Evolutionary conservation across 2,329 filamentous ascomycete genomes (phyloP).

Genomic region (Xylogone sp.): DNA sequence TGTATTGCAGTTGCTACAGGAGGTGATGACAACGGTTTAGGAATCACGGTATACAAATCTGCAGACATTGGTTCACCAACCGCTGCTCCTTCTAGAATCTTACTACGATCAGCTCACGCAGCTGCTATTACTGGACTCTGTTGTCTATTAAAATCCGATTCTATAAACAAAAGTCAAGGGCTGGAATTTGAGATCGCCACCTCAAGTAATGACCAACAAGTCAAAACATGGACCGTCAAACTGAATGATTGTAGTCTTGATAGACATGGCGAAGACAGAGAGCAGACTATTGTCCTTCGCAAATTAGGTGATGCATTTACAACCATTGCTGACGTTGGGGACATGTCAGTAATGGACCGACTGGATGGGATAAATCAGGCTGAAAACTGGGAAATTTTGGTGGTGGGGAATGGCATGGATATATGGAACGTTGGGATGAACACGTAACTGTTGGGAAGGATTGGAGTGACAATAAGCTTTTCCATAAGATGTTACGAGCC

Average conservation of each 20-base stretch:
- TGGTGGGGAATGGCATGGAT: slow-evolving; percentile 31
- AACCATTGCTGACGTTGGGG: slow-evolving; percentile 57
- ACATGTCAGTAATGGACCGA: slow-evolving; percentile 31
- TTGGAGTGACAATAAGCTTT: not conserved
- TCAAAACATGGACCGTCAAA: slow-evolving; percentile 49
- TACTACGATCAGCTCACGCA: slow-evolving; percentile 61
- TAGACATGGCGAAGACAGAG: slow-evolving; percentile 9
- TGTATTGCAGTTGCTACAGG: slow-evolving; percentile 61
- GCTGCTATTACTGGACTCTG: slow-evolving; percentile 62
- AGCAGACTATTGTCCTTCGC: slow-evolving; percentile 26
- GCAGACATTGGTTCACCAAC: not conserved
- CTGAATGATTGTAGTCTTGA: not conserved
- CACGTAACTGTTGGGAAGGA: not conserved
- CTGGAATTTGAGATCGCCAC: slow-evolving; percentile 34
- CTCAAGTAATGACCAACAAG: slow-evolving; percentile 57
- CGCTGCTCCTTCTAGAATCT: slow-evolving; percentile 4
- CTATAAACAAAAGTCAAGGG: not conserved
- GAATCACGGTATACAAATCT: slow-evolving; percentile 43
- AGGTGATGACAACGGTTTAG: slow-evolving; percentile 84
- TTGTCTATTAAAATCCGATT: not conserved
- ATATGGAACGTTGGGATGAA: slow-evolving; percentile 16
- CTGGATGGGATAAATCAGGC: not conserved
- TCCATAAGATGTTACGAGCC: too few relatives aligned
- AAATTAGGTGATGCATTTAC: slow-evolving; percentile 51
- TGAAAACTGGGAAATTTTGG: slow-evolving; percentile 15